These are phyloP conservation scores for Coemansia furcata DNA, from an alignment of 192 early-diverging fungal genomes.

Conservation along the genomic window DNA sequence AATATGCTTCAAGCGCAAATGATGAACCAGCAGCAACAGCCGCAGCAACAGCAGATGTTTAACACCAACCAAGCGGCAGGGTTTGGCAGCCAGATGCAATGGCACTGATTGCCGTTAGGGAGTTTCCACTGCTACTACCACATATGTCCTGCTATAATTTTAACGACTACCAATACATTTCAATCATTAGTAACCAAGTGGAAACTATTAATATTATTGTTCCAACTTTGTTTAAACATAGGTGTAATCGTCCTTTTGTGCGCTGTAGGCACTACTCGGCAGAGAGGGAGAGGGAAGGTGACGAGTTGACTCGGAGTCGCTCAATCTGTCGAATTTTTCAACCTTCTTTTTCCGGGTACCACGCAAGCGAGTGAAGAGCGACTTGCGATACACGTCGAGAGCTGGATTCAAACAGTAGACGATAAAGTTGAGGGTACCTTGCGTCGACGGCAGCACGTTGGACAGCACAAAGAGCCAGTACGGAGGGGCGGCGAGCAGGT, in stretches of 20 bases:
- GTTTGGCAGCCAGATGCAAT: constrained; percentile 30
- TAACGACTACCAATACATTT: not conserved
- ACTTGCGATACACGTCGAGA: constrained; percentile 15
- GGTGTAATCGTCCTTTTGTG: constrained; percentile 7
- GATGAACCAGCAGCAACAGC: constrained; percentile 18
- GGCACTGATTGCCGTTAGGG: constrained; percentile 11
- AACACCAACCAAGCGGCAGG: constrained; percentile 15
- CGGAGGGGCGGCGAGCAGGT: constrained; percentile 4
- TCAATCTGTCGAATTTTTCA: constrained; percentile 10
- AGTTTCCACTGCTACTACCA: not conserved
- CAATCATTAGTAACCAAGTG: not conserved
- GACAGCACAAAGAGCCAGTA: constrained; percentile 19
- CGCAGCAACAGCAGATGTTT: constrained; percentile 22
- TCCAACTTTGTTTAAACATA: not conserved
- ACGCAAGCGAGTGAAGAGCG: constrained; percentile 1
- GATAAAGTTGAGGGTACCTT: constrained; percentile 18
- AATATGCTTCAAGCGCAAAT: constrained; percentile 25
- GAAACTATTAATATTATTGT: not conserved
- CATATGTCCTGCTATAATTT: not conserved
- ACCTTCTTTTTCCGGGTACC: constrained; percentile 2
- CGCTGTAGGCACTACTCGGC: constrained; percentile 13
- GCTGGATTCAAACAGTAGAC: constrained; percentile 24
- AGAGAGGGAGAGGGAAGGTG: not conserved
- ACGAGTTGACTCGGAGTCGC: constrained; percentile 1
- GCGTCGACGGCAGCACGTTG: constrained; percentile 17